Base-by-base conservation (phyloP, 2,329 filamentous ascomycete species). In the Septoria linicola region DNA sequence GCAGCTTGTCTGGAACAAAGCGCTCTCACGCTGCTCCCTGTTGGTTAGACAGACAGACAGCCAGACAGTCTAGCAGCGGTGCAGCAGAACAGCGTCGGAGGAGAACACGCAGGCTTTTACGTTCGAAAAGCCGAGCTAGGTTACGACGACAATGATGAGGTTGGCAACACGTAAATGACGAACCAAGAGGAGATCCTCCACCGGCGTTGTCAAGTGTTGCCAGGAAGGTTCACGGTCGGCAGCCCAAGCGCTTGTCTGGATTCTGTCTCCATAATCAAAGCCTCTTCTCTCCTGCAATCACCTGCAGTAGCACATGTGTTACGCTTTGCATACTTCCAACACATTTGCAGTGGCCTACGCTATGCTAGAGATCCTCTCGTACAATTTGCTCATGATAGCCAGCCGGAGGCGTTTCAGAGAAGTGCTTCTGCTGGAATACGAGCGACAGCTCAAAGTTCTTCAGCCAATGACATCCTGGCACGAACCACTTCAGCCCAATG, bases 401-500 rank as follows among this genome's bases (percentile, higher is more conserved):
- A 16, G 19, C n/a, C 25, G 34, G 14, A 20, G 30, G 30, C 41
- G 23, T 21, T 19, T 16, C 35, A 21, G 30, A 25, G 13, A 34
- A 21, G 30, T 25, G 41, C 17, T 45, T 17, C 8, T 34, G 41
- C 30, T 13, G 19, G 31, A 34, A 23, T 10, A 35, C 11, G n/a
- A 14, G 17, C 11, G n/a, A 16, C 4, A 20, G 30, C 20, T 16
- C 11, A 30, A 17, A 13, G 41, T 20, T 45, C 41, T 31, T n/a
- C n/a, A n/a, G 35, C 41, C 41, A 45, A 45, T 45, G 41, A 19
- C 30, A 45, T 19, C 41, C 41, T 36, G 17, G 41, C 31, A 45
- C 34, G 8, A 16, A 37, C 43, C 14, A 41, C n/a, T 46, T 20
- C 20, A 27, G 43, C 43, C 43, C 43, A 37, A 46, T 20, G 34